These are phyloP conservation scores for Colletotrichum destructivum DNA, from an alignment of 2,329 filamentous ascomycete species.

Conservation along the genomic window DNA sequence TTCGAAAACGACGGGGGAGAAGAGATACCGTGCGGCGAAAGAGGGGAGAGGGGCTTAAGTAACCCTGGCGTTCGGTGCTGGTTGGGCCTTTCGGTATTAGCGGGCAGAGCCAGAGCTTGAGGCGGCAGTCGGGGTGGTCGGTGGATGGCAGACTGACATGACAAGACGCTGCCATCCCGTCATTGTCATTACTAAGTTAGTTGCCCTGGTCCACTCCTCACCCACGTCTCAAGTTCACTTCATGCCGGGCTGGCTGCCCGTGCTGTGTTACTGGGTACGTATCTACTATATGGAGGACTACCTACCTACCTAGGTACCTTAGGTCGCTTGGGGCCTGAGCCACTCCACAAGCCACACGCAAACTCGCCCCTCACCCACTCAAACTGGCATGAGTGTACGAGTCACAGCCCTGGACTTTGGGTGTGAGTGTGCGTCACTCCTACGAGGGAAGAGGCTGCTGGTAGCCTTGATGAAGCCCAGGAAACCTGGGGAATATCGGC, in stretches of 20 bases:
- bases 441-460: background rate
- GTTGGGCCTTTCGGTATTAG: conserved; percentile 20
- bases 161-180: conserved; percentile 7
- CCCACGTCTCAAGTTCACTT: background rate
- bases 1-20: conserved; percentile 19
- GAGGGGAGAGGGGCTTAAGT: conserved; percentile 42
- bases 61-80: conserved; percentile 31
- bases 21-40: conserved; percentile 10
- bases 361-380: background rate
- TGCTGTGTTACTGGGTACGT: no score
- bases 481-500: background rate
- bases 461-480: background rate
- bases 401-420: conserved; percentile 9
- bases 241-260: background rate
- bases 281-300: no score
- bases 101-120: background rate
- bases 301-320: background rate
- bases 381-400: conserved; percentile 16
- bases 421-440: conserved; percentile 18
- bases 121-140: background rate
- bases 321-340: background rate
- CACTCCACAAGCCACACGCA: conserved; percentile 6
- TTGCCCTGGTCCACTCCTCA: background rate
- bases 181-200: background rate
- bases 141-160: background rate